Conservation (phyloP, 371 early-diverging fungal species). For the Lichtheimia ramosa region DNA sequence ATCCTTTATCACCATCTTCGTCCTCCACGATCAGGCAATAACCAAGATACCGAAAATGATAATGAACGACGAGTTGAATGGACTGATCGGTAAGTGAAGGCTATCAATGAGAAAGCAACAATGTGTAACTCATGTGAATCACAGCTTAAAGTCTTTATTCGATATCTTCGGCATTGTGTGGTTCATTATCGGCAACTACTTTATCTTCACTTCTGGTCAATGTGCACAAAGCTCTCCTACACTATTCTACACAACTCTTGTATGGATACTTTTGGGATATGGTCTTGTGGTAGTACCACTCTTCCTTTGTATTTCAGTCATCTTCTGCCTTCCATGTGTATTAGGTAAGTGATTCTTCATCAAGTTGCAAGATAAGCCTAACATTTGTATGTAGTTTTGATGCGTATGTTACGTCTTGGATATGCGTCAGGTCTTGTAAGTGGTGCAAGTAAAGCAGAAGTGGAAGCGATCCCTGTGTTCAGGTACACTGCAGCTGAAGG, state of each 20-base stretch:
- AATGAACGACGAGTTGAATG: conserved; percentile 10
- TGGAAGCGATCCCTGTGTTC: conserved; percentile 50
- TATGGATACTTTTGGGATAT: conserved; percentile 68
- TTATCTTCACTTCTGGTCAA: conserved; percentile 51
- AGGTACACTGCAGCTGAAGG: conserved; percentile 16
- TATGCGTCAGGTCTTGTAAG: conserved; percentile 42
- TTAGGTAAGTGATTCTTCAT: conserved; percentile 22
- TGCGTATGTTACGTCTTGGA: conserved; percentile 56
- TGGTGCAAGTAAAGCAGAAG: conserved; percentile 59
- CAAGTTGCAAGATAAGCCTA: background rate
- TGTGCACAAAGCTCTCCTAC: conserved; percentile 48
- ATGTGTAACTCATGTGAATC: background rate
- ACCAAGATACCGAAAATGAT: background rate
- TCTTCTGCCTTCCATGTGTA: conserved; percentile 66
- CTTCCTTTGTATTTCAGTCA: conserved; percentile 55
- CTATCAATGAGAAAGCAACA: background rate
- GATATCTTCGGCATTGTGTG: conserved; percentile 63
- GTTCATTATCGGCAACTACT: conserved; percentile 73
- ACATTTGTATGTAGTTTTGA: conserved; percentile 24
- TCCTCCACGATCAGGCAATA: background rate
- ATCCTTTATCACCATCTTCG: conserved; percentile 37
- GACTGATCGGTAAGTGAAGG: conserved; percentile 25
- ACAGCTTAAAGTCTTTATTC: conserved; percentile 49
- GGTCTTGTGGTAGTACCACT: conserved; percentile 62
- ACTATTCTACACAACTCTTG: conserved; percentile 58